Conservation (phyloP, 768 basidiomycete genomes). For the Leucosporidium scottii region DNA sequence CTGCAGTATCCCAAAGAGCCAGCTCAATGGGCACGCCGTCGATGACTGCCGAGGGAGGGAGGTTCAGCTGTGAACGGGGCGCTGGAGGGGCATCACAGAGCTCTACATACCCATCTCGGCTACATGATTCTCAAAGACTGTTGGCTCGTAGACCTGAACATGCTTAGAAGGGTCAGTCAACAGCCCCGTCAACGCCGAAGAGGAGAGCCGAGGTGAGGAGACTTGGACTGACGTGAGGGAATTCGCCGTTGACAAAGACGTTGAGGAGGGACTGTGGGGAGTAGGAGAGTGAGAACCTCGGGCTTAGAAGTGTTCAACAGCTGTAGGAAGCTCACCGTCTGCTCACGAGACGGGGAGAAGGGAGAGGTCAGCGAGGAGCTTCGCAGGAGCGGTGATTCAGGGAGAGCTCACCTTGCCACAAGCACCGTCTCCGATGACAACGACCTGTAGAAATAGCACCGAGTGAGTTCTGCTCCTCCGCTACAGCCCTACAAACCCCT, state of each 20-base stretch:
- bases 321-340: too few species aligned
- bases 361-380: not conserved
- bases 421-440: conserved; percentile 95
- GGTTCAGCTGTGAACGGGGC: not conserved
- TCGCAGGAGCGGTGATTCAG: conserved; percentile 34
- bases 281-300: conserved; percentile 19
- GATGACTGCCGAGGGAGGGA: conserved; percentile 1
- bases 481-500: too few species aligned
- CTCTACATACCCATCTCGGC: conserved; percentile 38
- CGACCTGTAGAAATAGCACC: conserved; percentile 45
- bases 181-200: not conserved
- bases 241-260: conserved; percentile 84
- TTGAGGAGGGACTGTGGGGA: conserved; percentile 44
- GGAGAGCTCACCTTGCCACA: conserved; percentile 58
- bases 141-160: conserved; percentile 53
- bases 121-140: conserved; percentile 96
- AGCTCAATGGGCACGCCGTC: conserved; percentile 85
- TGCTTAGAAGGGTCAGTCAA: too few species aligned
- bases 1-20: conserved; percentile 91
- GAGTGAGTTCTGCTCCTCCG: not conserved
- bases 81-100: not conserved
- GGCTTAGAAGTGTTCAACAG: too few species aligned
- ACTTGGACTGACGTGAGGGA: conserved; percentile 78
- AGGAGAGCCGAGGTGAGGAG: not conserved
- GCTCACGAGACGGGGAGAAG: conserved; percentile 29